phyloP scores from a whole-genome alignment of 164 flowering plant species.

The Cinnamomum chago region DNA sequence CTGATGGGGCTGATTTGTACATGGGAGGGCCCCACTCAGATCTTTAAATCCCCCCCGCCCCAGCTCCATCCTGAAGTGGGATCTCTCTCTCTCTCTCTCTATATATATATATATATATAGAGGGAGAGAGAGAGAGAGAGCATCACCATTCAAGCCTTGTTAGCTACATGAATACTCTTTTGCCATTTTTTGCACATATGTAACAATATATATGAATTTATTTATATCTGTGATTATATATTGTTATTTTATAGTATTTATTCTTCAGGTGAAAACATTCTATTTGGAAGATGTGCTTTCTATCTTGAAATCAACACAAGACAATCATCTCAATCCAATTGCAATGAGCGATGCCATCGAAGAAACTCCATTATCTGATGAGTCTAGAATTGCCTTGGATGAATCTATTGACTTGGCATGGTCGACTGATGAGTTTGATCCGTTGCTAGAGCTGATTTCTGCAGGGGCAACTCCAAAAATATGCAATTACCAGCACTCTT shows the following conservation, averaged over 20 bases:
- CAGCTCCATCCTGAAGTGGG: too few relatives aligned
- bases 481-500: conserved; percentile 76
- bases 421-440: conserved; percentile 76
- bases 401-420: conserved; percentile 78
- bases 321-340: conserved; percentile 37
- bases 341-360: conserved; percentile 16
- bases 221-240: too few relatives aligned
- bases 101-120: too few relatives aligned
- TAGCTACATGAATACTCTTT: too few relatives aligned
- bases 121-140: too few relatives aligned
- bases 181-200: too few relatives aligned
- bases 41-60: too few relatives aligned
- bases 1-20: too few relatives aligned
- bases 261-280: conserved; percentile 69
- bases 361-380: conserved; percentile 39
- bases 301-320: conserved; percentile 40
- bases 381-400: conserved; percentile 58
- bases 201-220: not conserved
- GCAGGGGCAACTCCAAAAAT: conserved; percentile 43
- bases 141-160: too few relatives aligned
- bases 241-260: not conserved
- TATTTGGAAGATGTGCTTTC: conserved; percentile 88
- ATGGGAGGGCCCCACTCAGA: too few relatives aligned
- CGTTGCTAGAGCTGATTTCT: conserved; percentile 64
- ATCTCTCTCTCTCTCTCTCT: too few relatives aligned